A percentile compares a stretch with the other conserved stretches of the same genome.
Conservation (phyloP, 768 basidiomycete species). For the Tylopilus plumbeoviolaceoides region DNA sequence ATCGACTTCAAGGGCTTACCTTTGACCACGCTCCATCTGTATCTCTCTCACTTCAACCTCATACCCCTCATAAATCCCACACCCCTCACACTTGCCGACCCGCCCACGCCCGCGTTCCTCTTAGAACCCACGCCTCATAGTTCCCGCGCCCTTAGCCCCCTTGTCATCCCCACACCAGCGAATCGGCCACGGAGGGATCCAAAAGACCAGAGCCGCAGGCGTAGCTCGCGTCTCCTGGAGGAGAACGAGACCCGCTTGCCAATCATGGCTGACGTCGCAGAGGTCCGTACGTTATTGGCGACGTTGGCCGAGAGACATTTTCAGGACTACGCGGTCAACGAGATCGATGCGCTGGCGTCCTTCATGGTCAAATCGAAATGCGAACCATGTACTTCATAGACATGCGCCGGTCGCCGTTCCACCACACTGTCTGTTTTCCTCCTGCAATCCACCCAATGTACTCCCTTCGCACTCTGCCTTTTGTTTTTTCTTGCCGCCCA, state of each 20-base stretch:
- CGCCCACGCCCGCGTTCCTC: conserved; percentile 63
- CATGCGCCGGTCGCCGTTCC: conserved; percentile 16
- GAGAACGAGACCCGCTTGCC: conserved; percentile 57
- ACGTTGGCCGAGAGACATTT: conserved; percentile 72
- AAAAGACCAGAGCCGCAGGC: conserved; percentile 53
- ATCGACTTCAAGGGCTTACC: conserved; percentile 75
- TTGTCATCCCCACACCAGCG: conserved; percentile 48
- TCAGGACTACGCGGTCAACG: conserved; percentile 55
- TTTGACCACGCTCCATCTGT: conserved; percentile 60
- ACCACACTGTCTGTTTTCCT: conserved; percentile 5
- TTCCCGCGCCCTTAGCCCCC: conserved; percentile 51
- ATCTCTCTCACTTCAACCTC: conserved; percentile 69
- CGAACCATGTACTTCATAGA: conserved; percentile 32
- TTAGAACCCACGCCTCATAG: conserved; percentile 43
- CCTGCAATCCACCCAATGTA: conserved; percentile 14
- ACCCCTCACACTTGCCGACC: conserved; percentile 61
- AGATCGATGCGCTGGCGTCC: conserved; percentile 76
- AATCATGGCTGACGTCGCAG: conserved; percentile 64
- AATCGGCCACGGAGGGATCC: conserved; percentile 71
- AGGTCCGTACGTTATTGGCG: conserved; percentile 65
- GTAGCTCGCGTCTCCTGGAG: conserved; percentile 71
- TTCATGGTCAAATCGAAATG: conserved; percentile 73
- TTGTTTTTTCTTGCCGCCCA: background rate
- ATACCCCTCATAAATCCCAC: conserved; percentile 68
- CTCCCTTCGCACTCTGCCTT: conserved; percentile 4